Conservation (phyloP, 306 rosid genomes). For the Quercus aquifolioides region DNA sequence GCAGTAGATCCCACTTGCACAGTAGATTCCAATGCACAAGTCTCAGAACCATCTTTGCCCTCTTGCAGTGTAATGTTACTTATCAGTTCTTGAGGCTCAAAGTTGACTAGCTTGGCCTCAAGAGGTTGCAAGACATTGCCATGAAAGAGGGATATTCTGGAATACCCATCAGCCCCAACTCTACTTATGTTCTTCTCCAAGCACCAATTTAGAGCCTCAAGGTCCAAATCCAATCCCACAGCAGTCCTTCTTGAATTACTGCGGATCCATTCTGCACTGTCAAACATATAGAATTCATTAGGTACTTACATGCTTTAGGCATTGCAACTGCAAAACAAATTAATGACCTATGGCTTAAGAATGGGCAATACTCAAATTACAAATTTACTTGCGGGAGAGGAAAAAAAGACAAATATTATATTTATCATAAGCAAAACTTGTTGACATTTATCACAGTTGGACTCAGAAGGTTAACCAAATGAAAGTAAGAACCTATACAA, state of each 20-base stretch:
- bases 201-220: constrained; percentile 84
- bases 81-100: constrained; percentile 43
- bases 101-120: constrained; percentile 58
- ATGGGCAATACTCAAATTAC: too few species aligned
- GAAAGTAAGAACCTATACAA: background rate
- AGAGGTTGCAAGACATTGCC: constrained; percentile 82
- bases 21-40: constrained; percentile 31
- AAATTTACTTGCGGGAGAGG: background rate
- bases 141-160: constrained; percentile 81
- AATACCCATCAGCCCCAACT: constrained; percentile 65
- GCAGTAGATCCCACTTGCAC: constrained; percentile 29
- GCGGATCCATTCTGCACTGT: constrained; percentile 81
- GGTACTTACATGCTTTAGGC: constrained; percentile 4
- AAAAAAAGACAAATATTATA: background rate
- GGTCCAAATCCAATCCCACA: constrained; percentile 79
- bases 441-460: background rate
- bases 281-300: constrained; percentile 20
- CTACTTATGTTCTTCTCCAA: constrained; percentile 66
- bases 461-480: background rate
- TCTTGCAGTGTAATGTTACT: constrained; percentile 45
- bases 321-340: background rate
- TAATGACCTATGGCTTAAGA: background rate
- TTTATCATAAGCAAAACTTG: background rate
- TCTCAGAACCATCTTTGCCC: constrained; percentile 20
- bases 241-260: constrained; percentile 77